Conservation (phyloP, 176 grass and related monocot species). For the Chrysopogon serrulatus region DNA sequence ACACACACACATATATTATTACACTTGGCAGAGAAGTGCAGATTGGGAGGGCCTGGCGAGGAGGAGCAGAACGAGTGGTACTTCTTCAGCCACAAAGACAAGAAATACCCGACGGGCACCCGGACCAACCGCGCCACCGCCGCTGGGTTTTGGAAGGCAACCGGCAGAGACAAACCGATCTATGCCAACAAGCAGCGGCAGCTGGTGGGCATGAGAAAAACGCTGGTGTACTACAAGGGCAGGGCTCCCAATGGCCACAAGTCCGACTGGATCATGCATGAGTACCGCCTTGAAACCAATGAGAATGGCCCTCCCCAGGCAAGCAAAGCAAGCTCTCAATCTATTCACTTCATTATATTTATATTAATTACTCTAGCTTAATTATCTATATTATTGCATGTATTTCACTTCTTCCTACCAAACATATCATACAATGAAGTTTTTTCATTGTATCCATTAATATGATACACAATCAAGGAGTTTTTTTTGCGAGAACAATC, state of each 20-base stretch:
- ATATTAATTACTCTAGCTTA: neutral
- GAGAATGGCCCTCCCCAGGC: conserved; percentile 75
- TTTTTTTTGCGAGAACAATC: too few species aligned
- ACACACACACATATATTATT: neutral
- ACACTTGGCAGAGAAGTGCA: conserved; percentile 52
- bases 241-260: conserved; percentile 89
- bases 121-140: conserved; percentile 71
- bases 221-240: conserved; percentile 85
- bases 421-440: neutral
- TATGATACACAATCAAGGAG: too few species aligned
- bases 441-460: neutral
- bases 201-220: conserved; percentile 93
- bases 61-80: conserved; percentile 90
- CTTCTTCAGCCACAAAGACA: conserved; percentile 98
- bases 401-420: neutral
- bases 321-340: conserved; percentile 16
- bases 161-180: conserved; percentile 85
- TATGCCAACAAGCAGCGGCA: conserved; percentile 60
- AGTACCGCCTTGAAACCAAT: conserved; percentile 86
- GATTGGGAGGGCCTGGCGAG: conserved; percentile 29
- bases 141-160: conserved; percentile 88
- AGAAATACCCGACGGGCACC: conserved; percentile 89
- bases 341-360: neutral
- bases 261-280: conserved; percentile 99
- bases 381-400: neutral